Conservation (phyloP, 352 stramenopile species). For the Globisporangium megalacanthum region DNA sequence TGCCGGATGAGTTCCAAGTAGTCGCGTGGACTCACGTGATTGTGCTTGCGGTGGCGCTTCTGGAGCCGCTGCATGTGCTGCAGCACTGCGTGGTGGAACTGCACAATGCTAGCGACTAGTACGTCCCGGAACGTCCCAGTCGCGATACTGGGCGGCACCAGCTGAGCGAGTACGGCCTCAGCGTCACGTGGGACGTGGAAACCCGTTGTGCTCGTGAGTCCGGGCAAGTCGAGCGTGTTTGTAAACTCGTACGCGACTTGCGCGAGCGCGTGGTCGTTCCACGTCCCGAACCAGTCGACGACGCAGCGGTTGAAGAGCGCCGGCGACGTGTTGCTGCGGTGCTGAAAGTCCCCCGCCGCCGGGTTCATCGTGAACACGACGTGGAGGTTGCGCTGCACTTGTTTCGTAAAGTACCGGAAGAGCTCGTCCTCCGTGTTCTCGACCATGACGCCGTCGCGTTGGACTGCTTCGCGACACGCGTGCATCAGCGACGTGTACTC, state of each 20-base stretch:
- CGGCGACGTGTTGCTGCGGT: constrained; percentile 97
- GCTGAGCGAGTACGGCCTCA: constrained; percentile 35
- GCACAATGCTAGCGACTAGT: constrained; percentile 78
- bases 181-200: constrained; percentile 51
- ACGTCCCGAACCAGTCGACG: constrained; percentile 99
- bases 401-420: constrained; percentile 95
- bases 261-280: constrained; percentile 96
- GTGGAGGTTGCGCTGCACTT: constrained; percentile 99
- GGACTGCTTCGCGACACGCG: constrained; percentile 92
- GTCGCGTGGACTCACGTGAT: constrained; percentile 89
- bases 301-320: constrained; percentile 99
- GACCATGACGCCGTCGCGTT: constrained; percentile 85
- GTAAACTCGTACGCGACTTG: constrained; percentile 99
- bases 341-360: constrained; percentile 94
- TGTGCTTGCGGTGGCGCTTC: constrained; percentile 85
- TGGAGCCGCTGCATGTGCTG: constrained; percentile 82
- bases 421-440: constrained; percentile 94
- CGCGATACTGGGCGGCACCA: constrained; percentile 60
- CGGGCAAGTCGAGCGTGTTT: constrained; percentile 92
- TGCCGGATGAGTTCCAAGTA: constrained; percentile 92
- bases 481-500: constrained; percentile 98
- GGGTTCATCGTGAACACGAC: constrained; percentile 99
- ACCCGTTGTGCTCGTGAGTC: constrained; percentile 43
- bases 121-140: constrained; percentile 72
- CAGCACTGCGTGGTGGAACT: constrained; percentile 85